Base-by-base conservation (phyloP, 805 yeast species). In the Candida coquimbonensis region DNA sequence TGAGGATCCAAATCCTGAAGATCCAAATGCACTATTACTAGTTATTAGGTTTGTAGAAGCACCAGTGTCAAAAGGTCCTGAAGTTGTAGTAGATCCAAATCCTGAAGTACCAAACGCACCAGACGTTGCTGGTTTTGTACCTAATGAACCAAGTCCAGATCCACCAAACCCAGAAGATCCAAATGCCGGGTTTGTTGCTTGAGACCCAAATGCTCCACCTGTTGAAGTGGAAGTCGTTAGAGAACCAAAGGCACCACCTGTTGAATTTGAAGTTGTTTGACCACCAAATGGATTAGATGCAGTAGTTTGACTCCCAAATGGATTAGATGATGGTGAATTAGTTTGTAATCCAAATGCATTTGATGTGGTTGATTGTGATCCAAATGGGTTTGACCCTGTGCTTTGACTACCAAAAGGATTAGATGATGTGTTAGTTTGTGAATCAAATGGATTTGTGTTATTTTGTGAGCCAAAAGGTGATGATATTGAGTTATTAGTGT, bases 121-220 rank as follows among this genome's bases (percentile, higher is more conserved):
- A 12, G 44, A 21, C 1, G 43, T 36, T 16, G 43, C 25, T 45
- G 32, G 33, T 9, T 29, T 29, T 29, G 13, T 11, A 9, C 31
- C 31, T 13, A 29, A 11, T 11, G 31, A 29, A 29, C 31, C 31
- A 29, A 29, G 9, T 3, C 12, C 12, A 13, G 53, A 34, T n/a
- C 40, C 31, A 17, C 51, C 50, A 50, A 49, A 50, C 5, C 45
- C 33, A 3, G 52, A 45, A 3, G 49, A 21, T 17, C 53, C 56
- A 36, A 49, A 51, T 5, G 47, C 42, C 9, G 53, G 14, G 8
- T 39, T 39, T 8, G 35, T 25, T 3, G 39, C 38, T n/a, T 49
- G 50, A 14, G 38, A 13, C 4, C 55, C 53, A 42, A 53, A 53
- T 14, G 55, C 50, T 37, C 49, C 48, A n/a, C 53, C 42, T 14